Evolutionary conservation across 2,329 filamentous ascomycete genomes (phyloP).

Genomic region (Colletotrichum tabaci): DNA sequence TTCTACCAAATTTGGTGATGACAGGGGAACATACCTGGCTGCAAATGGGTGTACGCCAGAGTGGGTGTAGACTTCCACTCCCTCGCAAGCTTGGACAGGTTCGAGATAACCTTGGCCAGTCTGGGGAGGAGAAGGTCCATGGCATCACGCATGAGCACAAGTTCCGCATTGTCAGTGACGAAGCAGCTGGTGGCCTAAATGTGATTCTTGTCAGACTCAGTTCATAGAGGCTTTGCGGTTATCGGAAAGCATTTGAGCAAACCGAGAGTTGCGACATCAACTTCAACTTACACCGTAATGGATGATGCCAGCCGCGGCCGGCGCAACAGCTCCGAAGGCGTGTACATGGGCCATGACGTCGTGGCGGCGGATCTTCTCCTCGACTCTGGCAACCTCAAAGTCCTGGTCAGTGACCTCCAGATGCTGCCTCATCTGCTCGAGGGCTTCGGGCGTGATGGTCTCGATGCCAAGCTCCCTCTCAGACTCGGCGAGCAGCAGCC

Average conservation of each 20-base stretch:
- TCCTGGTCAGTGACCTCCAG: slow-evolving; percentile 83
- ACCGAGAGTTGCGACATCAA: no score
- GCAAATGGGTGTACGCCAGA: slow-evolving; percentile 61
- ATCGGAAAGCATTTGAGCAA: background rate
- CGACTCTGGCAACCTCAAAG: slow-evolving; percentile 80
- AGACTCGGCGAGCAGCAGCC: slow-evolving; percentile 84
- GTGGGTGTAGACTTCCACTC: slow-evolving; percentile 73
- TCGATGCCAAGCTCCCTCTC: slow-evolving; percentile 86
- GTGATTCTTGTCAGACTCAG: background rate
- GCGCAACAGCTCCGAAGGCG: slow-evolving; percentile 80
- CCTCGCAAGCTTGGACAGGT: slow-evolving; percentile 80
- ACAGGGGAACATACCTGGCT: background rate
- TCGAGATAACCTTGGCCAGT: slow-evolving; percentile 83
- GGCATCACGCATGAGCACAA: slow-evolving; percentile 80
- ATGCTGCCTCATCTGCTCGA: slow-evolving; percentile 83
- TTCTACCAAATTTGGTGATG: background rate
- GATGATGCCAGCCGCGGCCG: slow-evolving; percentile 86
- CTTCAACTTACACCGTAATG: slow-evolving; percentile 65
- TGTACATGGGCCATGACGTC: slow-evolving; percentile 66
- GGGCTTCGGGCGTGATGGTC: slow-evolving; percentile 78
- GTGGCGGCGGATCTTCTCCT: slow-evolving; percentile 81
- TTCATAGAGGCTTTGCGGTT: background rate
- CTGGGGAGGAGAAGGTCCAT: slow-evolving; percentile 84
- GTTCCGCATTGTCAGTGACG: slow-evolving; percentile 80
- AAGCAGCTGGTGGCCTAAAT: slow-evolving; percentile 61